Evolutionary conservation across 2,329 filamentous ascomycete genomes (phyloP).

Genomic region (Colletotrichum somersetense): DNA sequence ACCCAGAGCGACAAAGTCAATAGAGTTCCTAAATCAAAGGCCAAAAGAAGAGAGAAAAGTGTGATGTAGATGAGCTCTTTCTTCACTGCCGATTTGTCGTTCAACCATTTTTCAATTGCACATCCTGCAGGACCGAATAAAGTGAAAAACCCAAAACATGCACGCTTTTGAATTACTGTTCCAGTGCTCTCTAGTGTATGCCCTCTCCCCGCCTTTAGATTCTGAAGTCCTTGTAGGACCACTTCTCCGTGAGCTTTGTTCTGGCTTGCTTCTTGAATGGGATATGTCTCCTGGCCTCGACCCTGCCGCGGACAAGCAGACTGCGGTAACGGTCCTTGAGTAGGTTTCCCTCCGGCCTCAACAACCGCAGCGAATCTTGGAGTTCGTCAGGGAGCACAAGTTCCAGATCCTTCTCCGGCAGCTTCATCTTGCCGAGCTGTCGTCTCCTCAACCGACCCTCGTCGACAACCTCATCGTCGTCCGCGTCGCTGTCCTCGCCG

Average conservation of each 20-base stretch:
- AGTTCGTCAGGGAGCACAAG: constrained; percentile 86
- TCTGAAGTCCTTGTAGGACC: constrained; percentile 94
- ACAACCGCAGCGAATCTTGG: constrained; percentile 81
- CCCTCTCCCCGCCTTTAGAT: constrained; percentile 16
- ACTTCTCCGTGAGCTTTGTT: constrained; percentile 91
- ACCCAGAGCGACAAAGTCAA: neutral
- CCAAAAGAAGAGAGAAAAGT: neutral
- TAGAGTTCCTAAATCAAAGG: neutral
- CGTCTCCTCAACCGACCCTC: constrained; percentile 76
- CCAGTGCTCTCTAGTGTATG: constrained; percentile 6
- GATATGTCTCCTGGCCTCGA: constrained; percentile 85
- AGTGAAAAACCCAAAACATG: neutral
- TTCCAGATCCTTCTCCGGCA: constrained; percentile 85
- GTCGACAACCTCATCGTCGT: constrained; percentile 69
- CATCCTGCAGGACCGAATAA: neutral
- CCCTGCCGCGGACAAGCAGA: constrained; percentile 87
- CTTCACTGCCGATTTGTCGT: constrained; percentile 9
- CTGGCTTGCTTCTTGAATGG: constrained; percentile 86
- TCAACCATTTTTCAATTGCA: neutral
- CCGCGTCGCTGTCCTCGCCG: constrained; percentile 54
- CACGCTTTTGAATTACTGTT: constrained; percentile 38
- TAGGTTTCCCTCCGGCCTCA: constrained; percentile 96
- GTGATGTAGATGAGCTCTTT: constrained; percentile 4
- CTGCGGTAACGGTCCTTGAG: constrained; percentile 92
- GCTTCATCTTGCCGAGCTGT: constrained; percentile 78